Evolutionary conservation across 352 stramenopile species (phyloP).

Genomic region (Globisporangium nunn): DNA sequence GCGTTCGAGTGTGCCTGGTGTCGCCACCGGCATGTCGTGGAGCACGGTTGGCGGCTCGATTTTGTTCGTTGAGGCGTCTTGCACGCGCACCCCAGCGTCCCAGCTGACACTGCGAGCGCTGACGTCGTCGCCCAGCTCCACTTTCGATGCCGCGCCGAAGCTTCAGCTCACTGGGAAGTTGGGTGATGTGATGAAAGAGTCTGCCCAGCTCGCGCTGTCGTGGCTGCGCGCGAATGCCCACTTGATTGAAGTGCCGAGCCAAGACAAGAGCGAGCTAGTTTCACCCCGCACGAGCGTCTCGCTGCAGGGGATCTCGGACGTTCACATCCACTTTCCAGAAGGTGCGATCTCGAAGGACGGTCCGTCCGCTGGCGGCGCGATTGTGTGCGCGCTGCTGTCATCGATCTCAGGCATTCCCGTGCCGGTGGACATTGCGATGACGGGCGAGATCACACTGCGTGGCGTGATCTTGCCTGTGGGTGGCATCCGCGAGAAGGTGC

Average conservation of each 20-base stretch:
- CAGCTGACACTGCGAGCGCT: constrained; percentile 17
- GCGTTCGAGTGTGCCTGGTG: constrained; percentile 50
- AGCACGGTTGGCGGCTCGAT: constrained; percentile 73
- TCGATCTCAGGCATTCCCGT: constrained; percentile 58
- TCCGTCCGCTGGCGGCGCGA: constrained; percentile 80
- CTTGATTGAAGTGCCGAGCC: constrained; percentile 36
- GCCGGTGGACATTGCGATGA: constrained; percentile 82
- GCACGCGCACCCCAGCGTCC: constrained; percentile 29
- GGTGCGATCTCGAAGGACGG: constrained; percentile 88
- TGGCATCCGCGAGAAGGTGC: constrained; percentile 88
- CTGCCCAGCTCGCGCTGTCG: constrained; percentile 73
- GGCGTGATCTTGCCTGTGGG: constrained; percentile 87
- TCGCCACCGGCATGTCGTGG: constrained; percentile 84
- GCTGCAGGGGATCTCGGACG: constrained; percentile 49
- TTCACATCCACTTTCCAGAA: constrained; percentile 88
- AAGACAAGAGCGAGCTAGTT: constrained; percentile 9
- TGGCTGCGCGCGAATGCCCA: constrained; percentile 69
- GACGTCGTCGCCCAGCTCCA: constrained; percentile 16
- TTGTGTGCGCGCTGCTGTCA: constrained; percentile 81
- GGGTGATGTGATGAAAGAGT: constrained; percentile 88
- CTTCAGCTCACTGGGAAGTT: constrained; percentile 71
- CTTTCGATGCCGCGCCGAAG: constrained; percentile 19
- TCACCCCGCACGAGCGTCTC: constrained; percentile 21
- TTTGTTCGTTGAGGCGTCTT: constrained; percentile 83
- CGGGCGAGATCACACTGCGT: constrained; percentile 82